phyloP scores from a whole-genome alignment of 2,329 filamentous ascomycete species.

The Hypoxylon sp. region DNA sequence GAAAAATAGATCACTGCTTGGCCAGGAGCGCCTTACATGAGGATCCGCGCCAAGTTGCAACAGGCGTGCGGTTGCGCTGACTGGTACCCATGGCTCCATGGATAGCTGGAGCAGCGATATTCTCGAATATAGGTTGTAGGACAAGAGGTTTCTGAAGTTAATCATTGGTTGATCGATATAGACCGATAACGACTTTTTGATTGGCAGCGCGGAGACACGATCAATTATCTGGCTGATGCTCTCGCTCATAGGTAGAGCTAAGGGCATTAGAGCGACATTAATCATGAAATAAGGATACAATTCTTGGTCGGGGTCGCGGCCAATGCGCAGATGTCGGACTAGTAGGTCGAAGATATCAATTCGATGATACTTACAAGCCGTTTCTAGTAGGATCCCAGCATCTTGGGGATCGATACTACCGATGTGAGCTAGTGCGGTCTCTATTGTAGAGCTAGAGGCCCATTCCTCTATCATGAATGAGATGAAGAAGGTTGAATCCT shows the following conservation, averaged over 20 bases:
- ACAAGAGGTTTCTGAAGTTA: background rate
- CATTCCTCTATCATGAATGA: background rate
- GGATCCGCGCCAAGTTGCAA: constrained; percentile 1
- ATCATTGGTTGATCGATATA: background rate
- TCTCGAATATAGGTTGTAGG: too few relatives aligned
- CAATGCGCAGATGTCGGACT: background rate
- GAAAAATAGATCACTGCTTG: background rate
- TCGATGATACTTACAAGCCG: background rate
- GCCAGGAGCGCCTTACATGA: background rate
- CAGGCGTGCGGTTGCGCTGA: background rate
- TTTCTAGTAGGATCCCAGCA: background rate
- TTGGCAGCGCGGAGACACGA: background rate
- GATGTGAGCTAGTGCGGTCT: background rate
- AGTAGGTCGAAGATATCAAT: constrained; percentile 1
- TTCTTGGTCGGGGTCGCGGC: background rate
- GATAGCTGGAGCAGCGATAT: background rate
- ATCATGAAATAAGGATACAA: background rate
- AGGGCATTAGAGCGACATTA: background rate
- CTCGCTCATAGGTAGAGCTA: background rate
- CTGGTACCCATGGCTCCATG: constrained; percentile 5
- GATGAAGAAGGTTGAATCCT: background rate
- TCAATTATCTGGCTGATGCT: background rate
- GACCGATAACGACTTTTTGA: background rate
- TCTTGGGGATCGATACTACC: background rate
- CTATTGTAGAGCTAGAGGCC: background rate